Evolutionary conservation across 371 early-diverging fungal genomes (phyloP), one percentile per base, ranked within the genome.

Genomic region (Entomophthora muscae): DNA sequence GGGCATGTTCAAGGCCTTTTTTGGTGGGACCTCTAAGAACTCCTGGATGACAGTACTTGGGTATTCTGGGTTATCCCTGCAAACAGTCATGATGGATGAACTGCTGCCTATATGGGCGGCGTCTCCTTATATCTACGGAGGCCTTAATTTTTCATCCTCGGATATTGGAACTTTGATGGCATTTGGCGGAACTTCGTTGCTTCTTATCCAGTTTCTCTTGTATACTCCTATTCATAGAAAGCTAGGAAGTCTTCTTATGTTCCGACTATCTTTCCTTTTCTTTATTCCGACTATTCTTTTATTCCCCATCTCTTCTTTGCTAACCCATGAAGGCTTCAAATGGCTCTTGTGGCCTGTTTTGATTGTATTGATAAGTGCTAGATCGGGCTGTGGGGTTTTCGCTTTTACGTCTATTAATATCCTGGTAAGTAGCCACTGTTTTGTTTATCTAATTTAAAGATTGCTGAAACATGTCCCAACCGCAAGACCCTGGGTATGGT

Each of bases 81-180:
- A 84, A 55, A 72, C 82, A 10, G 84, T 87, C 60, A 72, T 90
- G 30, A 79, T 83, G 61, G 89, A 90, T 59, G 89, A 88, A 69
- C 75, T 86, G 0, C 83, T 85, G 29, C 75, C 80, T 3, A 64
- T 89, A 1, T 89, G 79, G 70, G 75, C 79, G 1, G 79, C 81
- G 7, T 74, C 79, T 7, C 67, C 72, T n/a, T 54, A 74, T 29
- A 63, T 62, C 1, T 71, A 75, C 27, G 87, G 84, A 58, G 88
- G 88, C 0, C 75, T 88, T n/a, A 80, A 73, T 0, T 81, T 83
- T 66, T 61, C 68, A 0, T 64, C 81, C 3, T 70, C 71, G 3
- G 73, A 79, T 26, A 77, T 87, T 30, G 86, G 86, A 22, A 52
- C 75, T 7, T 75, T 78, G 0, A 69, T 86, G 52, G 72, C 79